Evolutionary conservation across 352 stramenopile genomes (phyloP).

Genomic region (Pythium oligandrum): DNA sequence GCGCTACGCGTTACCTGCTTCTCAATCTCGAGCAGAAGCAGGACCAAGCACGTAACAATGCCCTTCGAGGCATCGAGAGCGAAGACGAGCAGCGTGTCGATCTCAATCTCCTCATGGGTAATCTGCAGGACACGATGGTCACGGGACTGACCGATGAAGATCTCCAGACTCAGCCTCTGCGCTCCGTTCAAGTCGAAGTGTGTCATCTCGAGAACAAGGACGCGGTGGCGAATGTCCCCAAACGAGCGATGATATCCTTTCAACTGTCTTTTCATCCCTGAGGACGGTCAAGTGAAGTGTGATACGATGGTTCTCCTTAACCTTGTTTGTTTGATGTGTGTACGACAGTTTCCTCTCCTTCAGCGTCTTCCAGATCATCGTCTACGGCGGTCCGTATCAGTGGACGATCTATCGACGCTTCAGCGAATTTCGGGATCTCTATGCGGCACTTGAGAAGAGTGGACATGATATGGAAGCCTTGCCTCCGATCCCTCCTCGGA

Average conservation of each 20-base stretch:
- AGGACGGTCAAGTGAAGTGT: neutral
- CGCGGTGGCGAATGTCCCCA: constrained; percentile 71
- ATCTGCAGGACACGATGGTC: constrained; percentile 75
- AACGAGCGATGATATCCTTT: constrained; percentile 45
- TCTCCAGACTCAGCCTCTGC: constrained; percentile 65
- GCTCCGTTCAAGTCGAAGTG: constrained; percentile 75
- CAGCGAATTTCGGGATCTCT: constrained; percentile 72
- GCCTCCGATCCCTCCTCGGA: constrained; percentile 59
- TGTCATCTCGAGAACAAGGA: constrained; percentile 87
- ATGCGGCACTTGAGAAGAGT: constrained; percentile 36
- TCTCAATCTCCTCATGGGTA: constrained; percentile 75
- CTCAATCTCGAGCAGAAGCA: constrained; percentile 82
- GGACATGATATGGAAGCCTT: constrained; percentile 49
- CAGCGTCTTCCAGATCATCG: constrained; percentile 78
- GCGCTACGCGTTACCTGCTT: constrained; percentile 70
- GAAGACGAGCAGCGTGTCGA: constrained; percentile 63
- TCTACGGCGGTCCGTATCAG: constrained; percentile 81
- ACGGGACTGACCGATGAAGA: constrained; percentile 66
- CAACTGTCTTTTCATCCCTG: constrained; percentile 1
- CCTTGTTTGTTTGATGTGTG: neutral
- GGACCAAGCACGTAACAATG: constrained; percentile 49
- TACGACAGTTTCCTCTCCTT: constrained; percentile 72
- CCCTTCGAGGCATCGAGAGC: constrained; percentile 16
- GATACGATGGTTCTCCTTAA: constrained; percentile 8
- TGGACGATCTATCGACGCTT: constrained; percentile 85